These are phyloP conservation scores for Goffeauzyma gilvescens DNA, from an alignment of 768 basidiomycete species.

Conservation along the genomic window DNA sequence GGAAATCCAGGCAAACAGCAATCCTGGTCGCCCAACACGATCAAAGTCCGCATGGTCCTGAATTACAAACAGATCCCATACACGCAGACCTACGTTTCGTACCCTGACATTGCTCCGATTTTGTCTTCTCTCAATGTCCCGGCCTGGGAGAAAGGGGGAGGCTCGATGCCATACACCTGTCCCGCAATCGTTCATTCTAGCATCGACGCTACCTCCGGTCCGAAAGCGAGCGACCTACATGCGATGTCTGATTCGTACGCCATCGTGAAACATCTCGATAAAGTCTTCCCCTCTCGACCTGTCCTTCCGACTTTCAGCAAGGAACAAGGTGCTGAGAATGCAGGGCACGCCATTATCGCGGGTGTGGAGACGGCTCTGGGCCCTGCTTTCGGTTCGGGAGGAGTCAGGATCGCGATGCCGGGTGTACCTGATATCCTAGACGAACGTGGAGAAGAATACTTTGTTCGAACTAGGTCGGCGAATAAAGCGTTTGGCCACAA, in stretches of 20 bases:
- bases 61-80: slow-evolving; percentile 15
- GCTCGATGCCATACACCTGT: slow-evolving; percentile 1
- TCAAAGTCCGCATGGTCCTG: slow-evolving; percentile 12
- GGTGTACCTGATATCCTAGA: slow-evolving; percentile 4
- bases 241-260: slow-evolving; percentile 3
- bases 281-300: neutral
- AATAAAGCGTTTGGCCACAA: too few species aligned
- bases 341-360: too few species aligned
- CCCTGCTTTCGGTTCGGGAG: neutral
- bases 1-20: slow-evolving; percentile 3
- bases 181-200: slow-evolving; percentile 8
- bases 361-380: neutral
- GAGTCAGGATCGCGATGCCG: neutral
- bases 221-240: slow-evolving; percentile 1
- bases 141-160: too few species aligned
- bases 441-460: slow-evolving; percentile 5
- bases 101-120: slow-evolving; percentile 12
- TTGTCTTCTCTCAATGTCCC: slow-evolving; percentile 6
- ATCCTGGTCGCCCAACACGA: slow-evolving; percentile 17
- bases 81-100: slow-evolving; percentile 11
- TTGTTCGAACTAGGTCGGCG: slow-evolving; percentile 4
- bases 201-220: too few species aligned
- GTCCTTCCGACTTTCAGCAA: slow-evolving; percentile 3
- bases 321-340: too few species aligned
- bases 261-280: slow-evolving; percentile 6